Base-by-base conservation (phyloP, 176 grass and related monocot species). In the Eragrostis nindensis region DNA sequence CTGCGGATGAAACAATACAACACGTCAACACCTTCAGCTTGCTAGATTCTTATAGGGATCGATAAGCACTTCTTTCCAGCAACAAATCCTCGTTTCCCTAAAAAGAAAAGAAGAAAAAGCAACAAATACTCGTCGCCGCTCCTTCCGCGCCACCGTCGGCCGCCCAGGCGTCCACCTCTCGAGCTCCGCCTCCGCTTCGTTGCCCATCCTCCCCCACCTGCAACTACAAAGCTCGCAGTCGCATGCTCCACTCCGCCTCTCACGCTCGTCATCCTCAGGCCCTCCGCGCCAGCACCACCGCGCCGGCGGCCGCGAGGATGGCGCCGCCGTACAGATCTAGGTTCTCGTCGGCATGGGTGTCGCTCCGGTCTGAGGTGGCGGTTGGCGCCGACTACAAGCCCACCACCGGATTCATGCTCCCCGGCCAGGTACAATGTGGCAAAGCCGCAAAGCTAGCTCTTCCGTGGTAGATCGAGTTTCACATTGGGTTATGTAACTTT, bases 331-430 rank as follows among this genome's bases (percentile, higher is more conserved):
- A 67, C 71, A 95, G 90, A 89, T 95, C 68, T 52, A 93, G 78
- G 79, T 83, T 86, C 75, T 95, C 82, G 22, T 93, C 84, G n/a
- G 70, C 86, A 38, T 84, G 76, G 71, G 84, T 88, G 44, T 91
- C 95, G 30, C 29, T 86, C 7, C 88, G 92, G 42, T 92, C 92
- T 14, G 80, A 84, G 78, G 83, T 85, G 22, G 82, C 80, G 1
- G 86, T 78, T 0, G 74, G 78, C 1, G 85, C 88, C 43, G 88
- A 93, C 47, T 98, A 95, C 74, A 98, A 90, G 67, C 90, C 92
- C 60, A 84, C 88, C 54, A 83, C 85, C 71, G 92, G 92, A 13
- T 98, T 98, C 78, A 65, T 98, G 40, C 95, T 95, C 87, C 96
- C 96, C 11, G 96, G 96, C 11, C 96, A 98, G 90, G 96, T 98